Percentiles rank a stretch among this genome's conserved stretches.
Conservation (phyloP, 305 asterid genomes). For the Solanum chacoense region DNA sequence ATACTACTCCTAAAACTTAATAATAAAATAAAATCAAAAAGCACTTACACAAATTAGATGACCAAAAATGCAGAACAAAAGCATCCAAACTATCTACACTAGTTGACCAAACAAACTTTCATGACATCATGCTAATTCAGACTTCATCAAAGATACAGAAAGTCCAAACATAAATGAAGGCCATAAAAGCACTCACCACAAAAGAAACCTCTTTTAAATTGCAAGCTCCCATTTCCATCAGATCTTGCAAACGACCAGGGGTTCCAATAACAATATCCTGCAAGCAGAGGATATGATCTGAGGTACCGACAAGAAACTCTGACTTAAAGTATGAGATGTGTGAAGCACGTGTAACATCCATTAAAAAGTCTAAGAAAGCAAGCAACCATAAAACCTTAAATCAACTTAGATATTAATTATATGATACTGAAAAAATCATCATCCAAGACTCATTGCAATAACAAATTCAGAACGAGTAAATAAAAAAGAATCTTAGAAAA, state of each 20-base stretch:
- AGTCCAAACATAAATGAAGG: neutral
- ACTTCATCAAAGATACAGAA: neutral
- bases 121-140: neutral
- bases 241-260: slow-evolving; percentile 92
- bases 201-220: slow-evolving; percentile 67
- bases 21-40: neutral
- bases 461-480: slow-evolving; percentile 1
- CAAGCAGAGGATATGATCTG: slow-evolving; percentile 4
- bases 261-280: slow-evolving; percentile 98
- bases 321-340: neutral
- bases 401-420: neutral
- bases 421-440: neutral
- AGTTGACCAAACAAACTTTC: neutral
- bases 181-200: slow-evolving; percentile 50
- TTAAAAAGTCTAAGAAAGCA: neutral
- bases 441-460: neutral
- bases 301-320: slow-evolving; percentile 2
- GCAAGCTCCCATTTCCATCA: slow-evolving; percentile 86
- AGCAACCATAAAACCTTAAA: neutral
- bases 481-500: neutral
- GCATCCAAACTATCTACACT: neutral
- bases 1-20: neutral
- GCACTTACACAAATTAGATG: neutral
- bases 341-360: neutral
- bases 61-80: neutral